Percentiles rank a stretch among this genome's conserved stretches.
Conservation (phyloP, 2,329 filamentous ascomycete species). For the Stachybotrys chlorohalonatus region DNA sequence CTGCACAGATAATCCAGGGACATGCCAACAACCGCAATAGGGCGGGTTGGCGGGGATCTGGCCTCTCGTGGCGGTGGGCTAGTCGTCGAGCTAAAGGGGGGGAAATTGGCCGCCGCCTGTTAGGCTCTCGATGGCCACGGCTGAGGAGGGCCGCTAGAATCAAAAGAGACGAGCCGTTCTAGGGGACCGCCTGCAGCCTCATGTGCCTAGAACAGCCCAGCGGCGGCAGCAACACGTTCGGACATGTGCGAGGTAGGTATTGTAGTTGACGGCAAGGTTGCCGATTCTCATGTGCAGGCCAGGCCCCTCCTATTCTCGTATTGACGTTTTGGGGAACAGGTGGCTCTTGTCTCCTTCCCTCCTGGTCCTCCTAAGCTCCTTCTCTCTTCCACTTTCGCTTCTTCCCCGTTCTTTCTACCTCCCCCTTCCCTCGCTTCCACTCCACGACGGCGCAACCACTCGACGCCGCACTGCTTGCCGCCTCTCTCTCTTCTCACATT, state of each 20-base stretch:
- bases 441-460: background rate
- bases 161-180: background rate
- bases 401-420: constrained; percentile 4
- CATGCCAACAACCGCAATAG: no score
- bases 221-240: no score
- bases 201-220: background rate
- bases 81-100: background rate
- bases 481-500: background rate
- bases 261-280: no score
- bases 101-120: background rate
- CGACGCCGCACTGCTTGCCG: background rate
- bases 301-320: background rate
- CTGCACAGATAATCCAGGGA: no score
- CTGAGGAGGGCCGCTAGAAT: background rate
- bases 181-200: background rate
- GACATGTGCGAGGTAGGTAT: no score
- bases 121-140: background rate
- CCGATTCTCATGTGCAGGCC: no score
- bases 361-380: background rate
- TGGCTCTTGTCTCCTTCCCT: constrained; percentile 3
- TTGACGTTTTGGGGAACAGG: background rate
- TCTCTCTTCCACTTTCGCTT: constrained; percentile 3
- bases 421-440: constrained; percentile 2
- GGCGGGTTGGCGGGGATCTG: no score
- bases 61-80: background rate